Conservation (phyloP, 257 asterid species). For the Anisodus tanguticus region DNA sequence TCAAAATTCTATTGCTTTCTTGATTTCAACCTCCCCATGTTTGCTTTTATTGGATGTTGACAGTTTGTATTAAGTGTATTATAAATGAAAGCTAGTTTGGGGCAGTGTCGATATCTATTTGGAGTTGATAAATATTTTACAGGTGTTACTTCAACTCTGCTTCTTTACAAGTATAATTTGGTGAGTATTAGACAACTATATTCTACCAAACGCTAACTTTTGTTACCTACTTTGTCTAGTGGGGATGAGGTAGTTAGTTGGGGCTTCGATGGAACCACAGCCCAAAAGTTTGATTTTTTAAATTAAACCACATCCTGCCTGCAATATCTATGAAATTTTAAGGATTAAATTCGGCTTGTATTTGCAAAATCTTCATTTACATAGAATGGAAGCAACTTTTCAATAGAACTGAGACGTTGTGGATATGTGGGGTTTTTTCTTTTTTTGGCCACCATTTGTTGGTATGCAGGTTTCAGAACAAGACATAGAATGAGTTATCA, state of each 20-base stretch:
- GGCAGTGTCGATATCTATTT: neutral
- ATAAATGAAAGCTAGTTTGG: conserved; percentile 26
- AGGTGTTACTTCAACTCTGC: neutral
- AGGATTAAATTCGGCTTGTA: neutral
- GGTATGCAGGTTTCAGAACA: neutral
- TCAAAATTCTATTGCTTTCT: neutral
- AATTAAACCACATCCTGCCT: neutral
- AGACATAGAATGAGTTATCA: neutral
- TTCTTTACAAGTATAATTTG: neutral
- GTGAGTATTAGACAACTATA: neutral
- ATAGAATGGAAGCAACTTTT: neutral
- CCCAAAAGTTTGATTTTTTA: neutral
- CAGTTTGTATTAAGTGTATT: neutral
- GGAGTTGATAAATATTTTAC: conserved; percentile 13
- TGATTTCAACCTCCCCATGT: neutral
- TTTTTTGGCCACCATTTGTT: neutral
- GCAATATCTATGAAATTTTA: neutral
- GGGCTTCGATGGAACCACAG: neutral
- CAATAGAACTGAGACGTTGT: neutral
- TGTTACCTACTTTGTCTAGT: neutral
- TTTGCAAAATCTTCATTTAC: neutral
- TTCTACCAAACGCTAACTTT: conserved; percentile 24
- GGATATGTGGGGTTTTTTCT: neutral
- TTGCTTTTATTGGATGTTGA: neutral
- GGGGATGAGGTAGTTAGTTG: conserved; percentile 7